A percentile compares a stretch with the other conserved stretches of the same genome.
Conservation (phyloP, 805 yeast genomes). For the Kazachstania martiniae region DNA sequence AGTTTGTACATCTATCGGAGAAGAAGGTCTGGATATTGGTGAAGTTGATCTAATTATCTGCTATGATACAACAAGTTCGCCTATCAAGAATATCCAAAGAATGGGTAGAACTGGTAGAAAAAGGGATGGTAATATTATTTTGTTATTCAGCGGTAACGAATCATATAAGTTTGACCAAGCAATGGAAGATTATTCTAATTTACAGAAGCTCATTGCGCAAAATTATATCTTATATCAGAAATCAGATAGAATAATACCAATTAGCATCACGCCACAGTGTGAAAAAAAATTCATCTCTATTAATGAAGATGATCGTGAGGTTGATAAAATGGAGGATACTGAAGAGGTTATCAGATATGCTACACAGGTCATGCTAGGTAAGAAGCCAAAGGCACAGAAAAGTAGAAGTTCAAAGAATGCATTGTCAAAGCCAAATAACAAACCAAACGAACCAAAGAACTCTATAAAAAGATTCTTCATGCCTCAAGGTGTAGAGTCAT, state of each 20-base stretch:
- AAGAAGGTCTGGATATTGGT: conserved; percentile 96
- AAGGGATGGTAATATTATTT: conserved; percentile 71
- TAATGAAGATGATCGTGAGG: conserved; percentile 58
- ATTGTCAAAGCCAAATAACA: conserved; percentile 6
- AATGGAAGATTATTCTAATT: conserved; percentile 67
- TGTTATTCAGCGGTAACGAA: conserved; percentile 71
- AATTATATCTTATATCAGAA: conserved; percentile 34
- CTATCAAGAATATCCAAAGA: conserved; percentile 85
- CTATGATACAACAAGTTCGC: conserved; percentile 87
- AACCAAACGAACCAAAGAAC: conserved; percentile 12
- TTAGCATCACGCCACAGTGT: conserved; percentile 41
- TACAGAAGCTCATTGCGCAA: conserved; percentile 58
- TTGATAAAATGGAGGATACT: conserved; percentile 43
- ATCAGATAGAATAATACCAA: conserved; percentile 64
- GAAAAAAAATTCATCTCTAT: conserved; percentile 47
- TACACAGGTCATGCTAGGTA: conserved; percentile 48
- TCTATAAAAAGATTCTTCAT: conserved; percentile 44
- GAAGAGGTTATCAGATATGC: conserved; percentile 62
- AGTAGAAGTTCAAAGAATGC: conserved; percentile 7
- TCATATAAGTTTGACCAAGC: conserved; percentile 71
- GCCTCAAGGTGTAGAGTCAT: conserved; percentile 64
- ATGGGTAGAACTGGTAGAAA: conserved; percentile 99
- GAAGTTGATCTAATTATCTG: conserved; percentile 92
- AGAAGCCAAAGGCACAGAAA: conserved; percentile 13
- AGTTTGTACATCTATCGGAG: conserved; percentile 96